These are phyloP conservation scores for Lolium perenne DNA, from an alignment of 176 grass and related monocot genomes.

Conservation along the genomic window DNA sequence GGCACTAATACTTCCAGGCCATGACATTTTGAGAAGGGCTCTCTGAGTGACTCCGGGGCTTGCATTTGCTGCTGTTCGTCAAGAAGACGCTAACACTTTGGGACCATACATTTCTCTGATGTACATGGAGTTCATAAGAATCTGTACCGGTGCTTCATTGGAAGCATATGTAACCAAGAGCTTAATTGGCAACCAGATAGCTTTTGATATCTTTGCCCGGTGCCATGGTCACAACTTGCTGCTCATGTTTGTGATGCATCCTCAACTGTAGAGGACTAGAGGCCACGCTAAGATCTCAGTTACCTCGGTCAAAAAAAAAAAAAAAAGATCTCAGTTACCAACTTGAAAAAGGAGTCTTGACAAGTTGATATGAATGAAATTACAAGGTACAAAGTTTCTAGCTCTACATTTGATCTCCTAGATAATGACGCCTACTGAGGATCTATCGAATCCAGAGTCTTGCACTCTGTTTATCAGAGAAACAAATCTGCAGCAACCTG, in stretches of 20 bases:
- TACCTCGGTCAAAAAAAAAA: too few relatives aligned
- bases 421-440: background rate
- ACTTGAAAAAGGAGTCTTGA: background rate
- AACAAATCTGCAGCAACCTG: background rate
- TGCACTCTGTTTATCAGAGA: background rate
- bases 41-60: background rate
- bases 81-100: background rate
- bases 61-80: background rate
- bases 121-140: background rate
- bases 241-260: background rate
- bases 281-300: background rate
- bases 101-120: background rate
- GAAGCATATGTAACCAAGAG: background rate
- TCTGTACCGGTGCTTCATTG: background rate
- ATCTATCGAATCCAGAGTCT: background rate
- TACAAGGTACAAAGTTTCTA: background rate
- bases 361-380: too few relatives aligned
- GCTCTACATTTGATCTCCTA: background rate
- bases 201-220: background rate
- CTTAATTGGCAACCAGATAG: background rate
- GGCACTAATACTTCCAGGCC: background rate
- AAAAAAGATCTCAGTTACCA: background rate
- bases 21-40: background rate
- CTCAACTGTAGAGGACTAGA: background rate
- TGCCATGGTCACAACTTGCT: background rate